Conservation (phyloP, 306 rosid species). For the Lathyrus aphaca region DNA sequence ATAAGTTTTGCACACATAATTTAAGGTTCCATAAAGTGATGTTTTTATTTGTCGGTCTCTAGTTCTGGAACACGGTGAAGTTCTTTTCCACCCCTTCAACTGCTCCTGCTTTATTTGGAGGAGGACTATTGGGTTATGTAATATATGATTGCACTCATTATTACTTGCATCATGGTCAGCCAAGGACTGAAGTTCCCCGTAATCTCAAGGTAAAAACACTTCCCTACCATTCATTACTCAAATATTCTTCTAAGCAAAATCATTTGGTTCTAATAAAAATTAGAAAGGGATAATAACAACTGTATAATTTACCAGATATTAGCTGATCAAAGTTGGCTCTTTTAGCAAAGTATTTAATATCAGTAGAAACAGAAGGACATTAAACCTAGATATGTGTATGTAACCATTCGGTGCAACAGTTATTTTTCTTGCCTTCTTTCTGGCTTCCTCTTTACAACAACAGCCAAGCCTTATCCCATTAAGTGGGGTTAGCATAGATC, state of each 20-base stretch:
- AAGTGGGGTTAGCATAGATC: no score
- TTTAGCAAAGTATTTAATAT: conserved; percentile 9
- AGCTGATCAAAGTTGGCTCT: conserved; percentile 29
- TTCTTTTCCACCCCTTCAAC: conserved; percentile 66
- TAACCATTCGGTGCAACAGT: neutral
- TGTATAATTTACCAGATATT: conserved; percentile 6
- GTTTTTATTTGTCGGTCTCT: conserved; percentile 42
- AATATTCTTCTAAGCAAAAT: conserved; percentile 15
- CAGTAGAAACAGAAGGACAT: conserved; percentile 29
- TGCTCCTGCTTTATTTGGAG: conserved; percentile 87
- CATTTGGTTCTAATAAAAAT: conserved; percentile 9
- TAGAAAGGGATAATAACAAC: neutral
- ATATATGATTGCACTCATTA: conserved; percentile 91
- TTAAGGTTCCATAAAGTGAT: conserved; percentile 42
- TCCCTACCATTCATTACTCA: conserved; percentile 17
- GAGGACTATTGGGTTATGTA: conserved; percentile 92
- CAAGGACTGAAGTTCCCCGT: conserved; percentile 53
- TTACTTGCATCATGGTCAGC: conserved; percentile 94
- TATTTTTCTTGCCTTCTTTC: neutral
- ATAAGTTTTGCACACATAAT: conserved; percentile 1
- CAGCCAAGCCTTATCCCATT: no score
- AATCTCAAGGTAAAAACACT: conserved; percentile 69
- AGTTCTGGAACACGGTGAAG: conserved; percentile 82
- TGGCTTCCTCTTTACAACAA: neutral
- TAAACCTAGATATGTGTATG: neutral